Evolutionary conservation across 352 stramenopile genomes (phyloP).

Genomic region (Pythium dissotocum): DNA sequence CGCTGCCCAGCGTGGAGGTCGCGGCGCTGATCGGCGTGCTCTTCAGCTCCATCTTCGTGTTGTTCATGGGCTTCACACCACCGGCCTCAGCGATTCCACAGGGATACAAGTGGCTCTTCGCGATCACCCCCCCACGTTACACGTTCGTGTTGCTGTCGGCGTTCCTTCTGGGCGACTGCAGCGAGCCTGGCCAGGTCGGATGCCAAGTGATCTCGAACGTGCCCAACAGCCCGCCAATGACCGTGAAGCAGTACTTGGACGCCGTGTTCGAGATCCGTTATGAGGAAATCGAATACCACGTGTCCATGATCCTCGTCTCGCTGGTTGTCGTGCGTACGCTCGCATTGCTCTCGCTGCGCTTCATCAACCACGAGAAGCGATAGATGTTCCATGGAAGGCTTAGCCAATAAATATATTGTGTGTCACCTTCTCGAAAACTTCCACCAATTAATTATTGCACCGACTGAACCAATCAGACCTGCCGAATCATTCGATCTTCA

Average conservation of each 20-base stretch:
- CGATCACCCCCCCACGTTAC: slow-evolving; percentile 45
- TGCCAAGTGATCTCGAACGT: slow-evolving; percentile 42
- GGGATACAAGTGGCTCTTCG: slow-evolving; percentile 39
- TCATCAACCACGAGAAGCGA: slow-evolving; percentile 50
- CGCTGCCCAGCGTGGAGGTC: slow-evolving; percentile 47
- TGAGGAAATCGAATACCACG: slow-evolving; percentile 44
- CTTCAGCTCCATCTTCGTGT: slow-evolving; percentile 49
- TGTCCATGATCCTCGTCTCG: slow-evolving; percentile 48
- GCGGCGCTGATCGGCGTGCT: slow-evolving; percentile 40
- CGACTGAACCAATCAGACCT: background rate
- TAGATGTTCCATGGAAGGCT: background rate
- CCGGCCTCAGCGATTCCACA: slow-evolving; percentile 30
- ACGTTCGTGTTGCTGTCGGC: slow-evolving; percentile 36
- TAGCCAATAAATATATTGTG: background rate
- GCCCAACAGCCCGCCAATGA: slow-evolving; percentile 36
- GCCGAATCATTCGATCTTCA: background rate
- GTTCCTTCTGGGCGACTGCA: slow-evolving; percentile 44
- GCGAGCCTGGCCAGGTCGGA: slow-evolving; percentile 23
- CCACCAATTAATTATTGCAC: slow-evolving; percentile 1
- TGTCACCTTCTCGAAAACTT: background rate
- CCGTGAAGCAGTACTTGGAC: slow-evolving; percentile 58
- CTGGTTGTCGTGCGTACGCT: slow-evolving; percentile 21
- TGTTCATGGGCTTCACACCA: slow-evolving; percentile 56
- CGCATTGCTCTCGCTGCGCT: slow-evolving; percentile 48
- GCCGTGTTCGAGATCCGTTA: slow-evolving; percentile 49